phyloP scores from a whole-genome alignment of 495 filamentous ascomycete species.

The Annulohypoxylon maeteangense region DNA sequence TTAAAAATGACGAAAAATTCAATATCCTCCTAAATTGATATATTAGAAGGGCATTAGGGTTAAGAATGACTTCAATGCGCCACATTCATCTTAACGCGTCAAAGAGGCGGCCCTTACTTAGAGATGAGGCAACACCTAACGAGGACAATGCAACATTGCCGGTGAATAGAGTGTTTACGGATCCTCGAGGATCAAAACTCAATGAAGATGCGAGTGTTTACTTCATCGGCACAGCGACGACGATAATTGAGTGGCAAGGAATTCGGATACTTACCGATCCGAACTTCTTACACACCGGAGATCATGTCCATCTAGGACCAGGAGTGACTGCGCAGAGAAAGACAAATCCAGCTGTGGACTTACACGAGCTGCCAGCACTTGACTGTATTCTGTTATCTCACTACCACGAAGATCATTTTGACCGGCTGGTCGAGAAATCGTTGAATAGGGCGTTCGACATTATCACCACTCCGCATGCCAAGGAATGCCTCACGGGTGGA shows the following conservation, averaged over 20 bases:
- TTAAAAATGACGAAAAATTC: background rate
- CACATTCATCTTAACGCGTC: constrained; percentile 44
- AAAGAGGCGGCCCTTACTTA: constrained; percentile 41
- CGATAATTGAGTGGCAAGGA: constrained; percentile 71
- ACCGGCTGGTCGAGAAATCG: constrained; percentile 67
- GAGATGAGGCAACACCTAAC: constrained; percentile 31
- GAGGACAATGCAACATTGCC: constrained; percentile 27
- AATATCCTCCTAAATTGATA: background rate
- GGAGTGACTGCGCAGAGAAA: constrained; percentile 64
- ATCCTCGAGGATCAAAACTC: constrained; percentile 28
- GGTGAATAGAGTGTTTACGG: constrained; percentile 31
- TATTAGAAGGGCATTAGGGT: background rate
- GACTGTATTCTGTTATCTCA: constrained; percentile 72
- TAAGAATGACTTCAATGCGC: constrained; percentile 38
- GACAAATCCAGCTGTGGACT: constrained; percentile 69
- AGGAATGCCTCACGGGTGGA: constrained; percentile 54
- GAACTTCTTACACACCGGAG: constrained; percentile 76
- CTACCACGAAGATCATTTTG: constrained; percentile 76
- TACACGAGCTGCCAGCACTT: constrained; percentile 69
- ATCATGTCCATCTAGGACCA: constrained; percentile 74
- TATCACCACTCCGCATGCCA: constrained; percentile 73
- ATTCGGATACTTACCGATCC: constrained; percentile 75
- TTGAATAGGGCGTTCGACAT: constrained; percentile 70
- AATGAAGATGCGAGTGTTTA: constrained; percentile 50
- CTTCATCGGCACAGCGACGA: constrained; percentile 76